Base-by-base conservation (phyloP, 805 yeast genomes). In the Ogataea ramenticola region DNA sequence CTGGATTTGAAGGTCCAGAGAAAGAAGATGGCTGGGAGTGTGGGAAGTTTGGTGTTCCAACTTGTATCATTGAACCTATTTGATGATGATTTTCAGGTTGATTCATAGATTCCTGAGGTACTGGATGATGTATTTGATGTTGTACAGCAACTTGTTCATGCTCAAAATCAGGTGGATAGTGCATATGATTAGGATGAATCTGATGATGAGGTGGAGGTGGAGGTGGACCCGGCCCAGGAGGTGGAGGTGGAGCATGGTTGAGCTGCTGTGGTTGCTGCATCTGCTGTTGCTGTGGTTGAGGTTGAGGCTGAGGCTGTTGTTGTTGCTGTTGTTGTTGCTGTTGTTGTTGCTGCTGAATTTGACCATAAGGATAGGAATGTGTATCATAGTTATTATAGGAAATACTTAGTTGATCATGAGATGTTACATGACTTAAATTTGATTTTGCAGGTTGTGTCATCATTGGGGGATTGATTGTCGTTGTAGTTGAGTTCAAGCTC, bases 271-370 rank as follows among this genome's bases (percentile, higher is more conserved):
- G 49, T 32, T 49, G 51, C 29, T 43, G 50, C 12, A 47, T 41
- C 16, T 43, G 48, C 3, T 43, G 48, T 19, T 33, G 43, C n/a
- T 42, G 44, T 32, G 47, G 53, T 5, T 42, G 16, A 46, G 49
- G 19, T 43, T 49, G 37, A 16, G 41, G 15, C 39, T 46, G 11
- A 24, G 37, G 41, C 12, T 8, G 42, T 45, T n/a, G 50, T 50
- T 6, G 50, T 34, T 26, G 44, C 48, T 15, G 47, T 46, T 29
- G 43, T 17, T 14, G 49, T 33, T 12, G 46, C 44, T 12, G 52
- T 43, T 3, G 47, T 46, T 33, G 33, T 26, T 34, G 32, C n/a
- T 19, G 33, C 33, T 39, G 42, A 14, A 33, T 11, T 12, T 9
- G 32, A 4, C 12, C 32, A 29, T 11, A 11, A 9, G 32, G n/a